Base-by-base conservation (phyloP, 257 asterid species). In the Nemophila menziesii region DNA sequence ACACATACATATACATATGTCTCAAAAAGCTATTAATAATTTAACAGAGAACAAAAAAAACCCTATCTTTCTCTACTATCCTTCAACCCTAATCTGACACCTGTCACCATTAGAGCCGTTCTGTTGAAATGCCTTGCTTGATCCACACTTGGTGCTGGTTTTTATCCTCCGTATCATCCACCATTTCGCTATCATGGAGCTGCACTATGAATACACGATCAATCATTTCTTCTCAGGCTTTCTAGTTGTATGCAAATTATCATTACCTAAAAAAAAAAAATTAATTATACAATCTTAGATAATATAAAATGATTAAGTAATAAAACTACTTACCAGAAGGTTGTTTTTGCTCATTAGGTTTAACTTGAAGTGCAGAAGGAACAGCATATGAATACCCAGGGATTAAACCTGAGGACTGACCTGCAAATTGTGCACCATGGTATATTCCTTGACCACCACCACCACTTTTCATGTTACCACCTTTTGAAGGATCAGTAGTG, bases 181-280 rank as follows among this genome's bases (percentile, higher is more conserved):
- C n/a, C n/a, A n/a, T n/a, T n/a, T n/a, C n/a, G n/a, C n/a, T n/a
- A n/a, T n/a, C n/a, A n/a, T n/a, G n/a, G n/a, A n/a, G n/a, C n/a
- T n/a, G n/a, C n/a, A n/a, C n/a, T n/a, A n/a, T n/a, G n/a, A n/a
- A n/a, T n/a, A n/a, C n/a, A n/a, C n/a, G n/a, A 29, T 39, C 60
- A 29, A 37, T 80, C 90, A 80, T 64, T 80, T 80, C 84, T 89
- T 84, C 78, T 89, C 93, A 73, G 86, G 84, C 92, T 84, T 90
- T 95, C 98, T 64, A 63, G 60, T 76, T 52, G 70, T 68, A 65
- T 74, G 78, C 71, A 80, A 71, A 78, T 69, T 78, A 49, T 78
- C 93, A 68, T 75, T 72, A 63, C 93, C 92, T 74, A 92, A 61
- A 71, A 79, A 84, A 65, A 50, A 65, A 62, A 68, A 46, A 22